These are phyloP conservation scores for Colletotrichum echinochloae DNA, from an alignment of 2,329 filamentous ascomycete species.

Conservation along the genomic window DNA sequence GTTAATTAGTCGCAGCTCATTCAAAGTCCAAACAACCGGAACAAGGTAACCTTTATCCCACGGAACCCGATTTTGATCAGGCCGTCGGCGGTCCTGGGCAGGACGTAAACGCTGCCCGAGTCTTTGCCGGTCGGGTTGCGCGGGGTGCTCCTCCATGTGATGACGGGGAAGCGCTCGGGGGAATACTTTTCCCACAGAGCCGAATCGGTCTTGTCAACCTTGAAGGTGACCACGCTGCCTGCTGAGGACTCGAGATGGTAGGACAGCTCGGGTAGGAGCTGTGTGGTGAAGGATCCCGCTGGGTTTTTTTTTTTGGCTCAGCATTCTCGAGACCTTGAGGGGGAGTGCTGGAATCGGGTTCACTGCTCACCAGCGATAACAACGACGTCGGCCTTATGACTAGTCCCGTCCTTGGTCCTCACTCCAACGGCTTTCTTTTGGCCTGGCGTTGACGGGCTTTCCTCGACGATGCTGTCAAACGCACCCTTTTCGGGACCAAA, in stretches of 20 bases:
- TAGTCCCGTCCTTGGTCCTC: conserved; percentile 51
- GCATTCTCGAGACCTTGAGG: background rate
- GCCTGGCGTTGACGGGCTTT: background rate
- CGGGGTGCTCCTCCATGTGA: conserved; percentile 49
- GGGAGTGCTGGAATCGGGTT: conserved; percentile 43
- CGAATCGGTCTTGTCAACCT: conserved; percentile 41
- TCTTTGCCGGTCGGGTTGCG: conserved; percentile 47
- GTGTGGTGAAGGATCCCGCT: conserved; percentile 50
- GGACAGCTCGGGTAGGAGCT: conserved; percentile 43
- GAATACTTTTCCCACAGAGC: conserved; percentile 50
- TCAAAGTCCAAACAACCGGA: conserved; percentile 49
- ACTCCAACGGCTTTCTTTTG: conserved; percentile 51
- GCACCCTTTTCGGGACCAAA: conserved; percentile 45
- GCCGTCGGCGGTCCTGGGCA: conserved; percentile 44
- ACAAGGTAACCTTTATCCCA: conserved; percentile 53
- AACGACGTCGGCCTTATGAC: conserved; percentile 49
- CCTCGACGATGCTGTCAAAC: conserved; percentile 44
- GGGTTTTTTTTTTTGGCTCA: background rate
- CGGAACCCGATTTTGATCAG: conserved; percentile 48
- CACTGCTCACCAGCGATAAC: conserved; percentile 53
- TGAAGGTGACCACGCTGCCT: conserved; percentile 42
- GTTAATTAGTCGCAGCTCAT: conserved; percentile 49
- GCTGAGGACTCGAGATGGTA: conserved; percentile 44
- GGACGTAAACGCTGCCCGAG: conserved; percentile 47
- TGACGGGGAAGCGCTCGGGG: conserved; percentile 48